phyloP scores from a whole-genome alignment of 768 basidiomycete genomes.

The Coprinopsis marcescibilis region DNA sequence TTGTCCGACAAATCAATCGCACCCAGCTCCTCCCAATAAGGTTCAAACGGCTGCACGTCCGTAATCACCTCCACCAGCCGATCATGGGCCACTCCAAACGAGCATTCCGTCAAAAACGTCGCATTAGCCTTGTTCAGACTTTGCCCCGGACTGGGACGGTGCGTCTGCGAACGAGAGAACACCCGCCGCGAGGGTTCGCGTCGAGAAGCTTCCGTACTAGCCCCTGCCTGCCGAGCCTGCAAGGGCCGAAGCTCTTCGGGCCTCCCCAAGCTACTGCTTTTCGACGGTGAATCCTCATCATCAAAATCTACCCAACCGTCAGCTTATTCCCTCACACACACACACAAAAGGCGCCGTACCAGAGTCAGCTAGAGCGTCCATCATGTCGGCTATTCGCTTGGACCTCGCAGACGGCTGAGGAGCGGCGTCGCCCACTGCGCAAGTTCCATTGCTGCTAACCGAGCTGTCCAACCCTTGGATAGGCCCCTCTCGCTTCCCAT shows the following conservation, averaged over 20 bases:
- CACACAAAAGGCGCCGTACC: too few species aligned
- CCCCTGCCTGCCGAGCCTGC: conserved; percentile 34
- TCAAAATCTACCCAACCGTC: conserved; percentile 26
- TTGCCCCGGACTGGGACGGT: conserved; percentile 23
- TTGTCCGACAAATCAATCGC: conserved; percentile 70
- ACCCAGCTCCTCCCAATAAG: conserved; percentile 82
- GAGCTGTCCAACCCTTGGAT: conserved; percentile 53
- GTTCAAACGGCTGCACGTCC: conserved; percentile 90
- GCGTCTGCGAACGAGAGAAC: conserved; percentile 40
- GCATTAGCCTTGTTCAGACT: conserved; percentile 31
- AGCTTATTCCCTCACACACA: too few species aligned
- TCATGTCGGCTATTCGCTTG: conserved; percentile 75
- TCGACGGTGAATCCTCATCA: conserved; percentile 52
- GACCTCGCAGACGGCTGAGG: conserved; percentile 60
- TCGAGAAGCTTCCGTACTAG: conserved; percentile 17
- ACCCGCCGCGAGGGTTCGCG: conserved; percentile 29
- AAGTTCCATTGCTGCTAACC: conserved; percentile 12
- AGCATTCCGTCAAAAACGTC: conserved; percentile 89
- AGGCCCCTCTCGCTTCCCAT: conserved; percentile 87
- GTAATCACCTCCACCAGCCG: conserved; percentile 88
- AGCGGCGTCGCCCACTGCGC: conserved; percentile 18
- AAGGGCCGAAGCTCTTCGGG: conserved; percentile 46
- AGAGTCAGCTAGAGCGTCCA: conserved; percentile 65
- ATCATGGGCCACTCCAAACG: conserved; percentile 92
- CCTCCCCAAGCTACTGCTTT: conserved; percentile 39